phyloP scores from a whole-genome alignment of 352 stramenopile genomes.

The Phytopythium oedochilum region DNA sequence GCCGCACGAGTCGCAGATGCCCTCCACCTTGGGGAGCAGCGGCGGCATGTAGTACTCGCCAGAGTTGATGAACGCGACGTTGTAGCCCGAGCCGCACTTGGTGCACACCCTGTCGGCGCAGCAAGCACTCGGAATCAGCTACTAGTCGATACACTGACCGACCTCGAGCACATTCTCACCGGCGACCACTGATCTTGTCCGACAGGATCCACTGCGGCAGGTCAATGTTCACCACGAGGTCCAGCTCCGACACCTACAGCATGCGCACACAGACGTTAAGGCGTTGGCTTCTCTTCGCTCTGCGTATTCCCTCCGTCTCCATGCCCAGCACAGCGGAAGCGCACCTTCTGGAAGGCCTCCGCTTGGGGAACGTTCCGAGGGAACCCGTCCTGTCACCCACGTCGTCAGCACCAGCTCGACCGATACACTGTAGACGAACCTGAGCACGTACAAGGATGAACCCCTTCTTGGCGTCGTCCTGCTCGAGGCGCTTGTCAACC shows the following conservation, averaged over 20 bases:
- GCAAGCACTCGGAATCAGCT: not conserved
- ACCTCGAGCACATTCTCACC: slow-evolving; percentile 32
- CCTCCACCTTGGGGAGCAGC: slow-evolving; percentile 81
- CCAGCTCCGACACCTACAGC: slow-evolving; percentile 45
- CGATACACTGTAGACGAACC: not conserved
- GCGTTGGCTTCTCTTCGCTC: not conserved
- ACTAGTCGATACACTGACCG: too few relatives aligned
- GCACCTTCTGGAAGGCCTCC: slow-evolving; percentile 63
- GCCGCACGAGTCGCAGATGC: slow-evolving; percentile 79
- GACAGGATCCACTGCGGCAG: slow-evolving; percentile 84
- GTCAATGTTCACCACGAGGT: slow-evolving; percentile 88
- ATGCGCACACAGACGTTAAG: not conserved
- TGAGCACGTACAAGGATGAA: slow-evolving; percentile 70
- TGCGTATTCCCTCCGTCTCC: not conserved
- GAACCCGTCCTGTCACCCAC: slow-evolving; percentile 66
- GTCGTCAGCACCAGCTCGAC: not conserved
- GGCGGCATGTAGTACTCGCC: slow-evolving; percentile 89
- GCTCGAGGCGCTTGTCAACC: slow-evolving; percentile 67
- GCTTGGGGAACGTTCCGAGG: slow-evolving; percentile 87
- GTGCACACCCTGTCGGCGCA: slow-evolving; percentile 57
- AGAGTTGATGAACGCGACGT: slow-evolving; percentile 84
- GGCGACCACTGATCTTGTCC: slow-evolving; percentile 87
- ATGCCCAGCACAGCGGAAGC: not conserved
- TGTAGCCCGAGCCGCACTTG: slow-evolving; percentile 82
- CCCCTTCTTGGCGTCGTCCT: slow-evolving; percentile 63